Conservation (phyloP, 2,329 filamentous ascomycete genomes). For the Calonectria pauciramosa region DNA sequence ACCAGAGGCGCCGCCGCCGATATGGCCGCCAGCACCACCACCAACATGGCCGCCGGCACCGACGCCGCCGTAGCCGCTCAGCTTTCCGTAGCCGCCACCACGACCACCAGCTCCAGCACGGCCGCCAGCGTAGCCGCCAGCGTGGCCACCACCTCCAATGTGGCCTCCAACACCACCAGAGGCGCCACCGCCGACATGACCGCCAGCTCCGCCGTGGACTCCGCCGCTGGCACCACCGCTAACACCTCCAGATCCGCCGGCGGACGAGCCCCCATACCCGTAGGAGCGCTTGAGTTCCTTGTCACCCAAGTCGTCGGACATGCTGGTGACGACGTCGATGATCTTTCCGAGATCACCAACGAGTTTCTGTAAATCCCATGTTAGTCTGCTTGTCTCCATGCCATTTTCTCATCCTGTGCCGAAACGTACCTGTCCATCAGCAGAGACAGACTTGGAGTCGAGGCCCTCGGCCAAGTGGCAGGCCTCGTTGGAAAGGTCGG, state of each 20-base stretch:
- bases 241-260: background rate
- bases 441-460: background rate
- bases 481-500: conserved; percentile 3
- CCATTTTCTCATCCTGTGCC: background rate
- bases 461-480: background rate
- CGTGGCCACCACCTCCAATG: background rate
- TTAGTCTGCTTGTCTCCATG: background rate
- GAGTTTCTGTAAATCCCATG: background rate
- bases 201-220: background rate
- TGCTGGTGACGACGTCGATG: background rate
- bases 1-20: background rate
- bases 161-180: background rate
- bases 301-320: background rate
- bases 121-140: background rate
- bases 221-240: background rate
- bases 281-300: conserved; percentile 2
- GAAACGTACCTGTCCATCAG: conserved; percentile 1
- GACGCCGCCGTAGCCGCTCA: background rate
- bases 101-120: background rate
- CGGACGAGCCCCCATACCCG: background rate
- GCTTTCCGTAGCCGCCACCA: background rate
- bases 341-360: conserved; percentile 3
- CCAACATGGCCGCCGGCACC: background rate
- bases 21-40: background rate
- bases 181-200: background rate